phyloP scores from a whole-genome alignment of 768 basidiomycete species.

The Mrakia frigida region DNA sequence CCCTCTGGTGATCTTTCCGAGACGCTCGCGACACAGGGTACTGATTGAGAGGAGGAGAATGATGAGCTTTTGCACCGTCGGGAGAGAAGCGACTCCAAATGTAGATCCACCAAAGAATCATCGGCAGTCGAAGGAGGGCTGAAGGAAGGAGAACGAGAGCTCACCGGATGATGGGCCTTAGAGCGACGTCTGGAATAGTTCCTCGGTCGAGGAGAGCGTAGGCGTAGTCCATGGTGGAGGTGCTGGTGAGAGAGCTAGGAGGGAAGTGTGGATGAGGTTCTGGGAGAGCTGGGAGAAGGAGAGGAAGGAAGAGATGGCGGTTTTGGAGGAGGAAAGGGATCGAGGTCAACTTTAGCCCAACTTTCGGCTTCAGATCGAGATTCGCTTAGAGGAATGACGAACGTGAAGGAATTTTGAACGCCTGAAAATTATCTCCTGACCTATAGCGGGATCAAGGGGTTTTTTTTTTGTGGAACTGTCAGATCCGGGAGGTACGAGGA shows the following conservation, averaged over 20 bases:
- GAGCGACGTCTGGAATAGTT: slow-evolving; percentile 58
- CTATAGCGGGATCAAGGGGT: no score
- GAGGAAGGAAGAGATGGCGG: neutral
- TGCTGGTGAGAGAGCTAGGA: neutral
- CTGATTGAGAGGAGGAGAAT: neutral
- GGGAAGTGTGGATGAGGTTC: neutral
- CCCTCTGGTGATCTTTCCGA: slow-evolving; percentile 57
- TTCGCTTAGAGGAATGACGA: no score
- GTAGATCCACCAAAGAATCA: no score
- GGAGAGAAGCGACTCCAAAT: no score
- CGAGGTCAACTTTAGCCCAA: neutral
- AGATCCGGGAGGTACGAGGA: no score
- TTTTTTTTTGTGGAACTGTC: no score
- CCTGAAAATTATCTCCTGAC: no score
- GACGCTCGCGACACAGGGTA: slow-evolving; percentile 52
- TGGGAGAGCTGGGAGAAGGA: neutral
- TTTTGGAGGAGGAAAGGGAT: neutral
- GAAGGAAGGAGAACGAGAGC: no score
- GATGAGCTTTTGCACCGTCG: no score
- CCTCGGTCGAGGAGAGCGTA: slow-evolving; percentile 42
- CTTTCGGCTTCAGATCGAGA: no score
- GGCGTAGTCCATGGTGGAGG: slow-evolving; percentile 4
- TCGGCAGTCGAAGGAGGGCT: no score
- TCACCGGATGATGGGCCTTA: slow-evolving; percentile 50
- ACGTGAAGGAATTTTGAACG: no score